These are phyloP conservation scores for Aspergillus sergii DNA, from an alignment of 2,329 filamentous ascomycete species.

Conservation along the genomic window DNA sequence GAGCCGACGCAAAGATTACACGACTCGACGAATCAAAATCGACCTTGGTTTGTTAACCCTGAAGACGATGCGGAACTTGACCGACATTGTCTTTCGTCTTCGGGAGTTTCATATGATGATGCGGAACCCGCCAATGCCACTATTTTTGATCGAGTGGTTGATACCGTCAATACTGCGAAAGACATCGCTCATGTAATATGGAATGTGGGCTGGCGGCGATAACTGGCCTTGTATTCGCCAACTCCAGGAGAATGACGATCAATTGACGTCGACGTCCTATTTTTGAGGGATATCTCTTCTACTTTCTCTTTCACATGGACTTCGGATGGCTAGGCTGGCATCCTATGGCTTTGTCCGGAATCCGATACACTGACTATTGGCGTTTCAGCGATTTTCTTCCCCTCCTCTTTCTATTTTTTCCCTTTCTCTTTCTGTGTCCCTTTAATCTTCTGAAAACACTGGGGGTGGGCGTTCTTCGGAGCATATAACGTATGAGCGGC, in stretches of 20 bases:
- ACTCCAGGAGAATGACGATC: background rate
- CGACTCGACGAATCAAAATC: slow-evolving; percentile 18
- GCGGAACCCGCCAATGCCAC: slow-evolving; percentile 65
- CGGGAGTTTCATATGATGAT: slow-evolving; percentile 85
- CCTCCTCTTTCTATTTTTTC: too few relatives aligned
- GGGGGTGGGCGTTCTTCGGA: background rate
- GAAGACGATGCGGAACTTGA: slow-evolving; percentile 58
- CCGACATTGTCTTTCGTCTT: slow-evolving; percentile 70
- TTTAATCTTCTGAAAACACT: background rate
- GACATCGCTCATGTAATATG: slow-evolving; percentile 69
- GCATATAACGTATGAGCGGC: background rate
- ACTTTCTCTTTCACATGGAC: slow-evolving; percentile 19
- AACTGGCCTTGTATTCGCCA: slow-evolving; percentile 21
- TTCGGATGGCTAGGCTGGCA: slow-evolving; percentile 16
- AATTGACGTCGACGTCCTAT: background rate
- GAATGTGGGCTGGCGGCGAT: slow-evolving; percentile 66
- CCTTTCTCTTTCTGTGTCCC: background rate
- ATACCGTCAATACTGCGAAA: slow-evolving; percentile 69
- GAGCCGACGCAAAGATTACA: slow-evolving; percentile 34
- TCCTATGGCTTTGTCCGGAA: background rate
- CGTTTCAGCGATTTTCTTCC: background rate
- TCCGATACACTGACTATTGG: background rate
- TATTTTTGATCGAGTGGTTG: slow-evolving; percentile 76
- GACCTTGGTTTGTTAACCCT: slow-evolving; percentile 36
- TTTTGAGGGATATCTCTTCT: too few relatives aligned